These are phyloP conservation scores for Cutaneotrichosporon cyanovorans DNA, from an alignment of 1,284 basidiomycete genomes.

Conservation along the genomic window DNA sequence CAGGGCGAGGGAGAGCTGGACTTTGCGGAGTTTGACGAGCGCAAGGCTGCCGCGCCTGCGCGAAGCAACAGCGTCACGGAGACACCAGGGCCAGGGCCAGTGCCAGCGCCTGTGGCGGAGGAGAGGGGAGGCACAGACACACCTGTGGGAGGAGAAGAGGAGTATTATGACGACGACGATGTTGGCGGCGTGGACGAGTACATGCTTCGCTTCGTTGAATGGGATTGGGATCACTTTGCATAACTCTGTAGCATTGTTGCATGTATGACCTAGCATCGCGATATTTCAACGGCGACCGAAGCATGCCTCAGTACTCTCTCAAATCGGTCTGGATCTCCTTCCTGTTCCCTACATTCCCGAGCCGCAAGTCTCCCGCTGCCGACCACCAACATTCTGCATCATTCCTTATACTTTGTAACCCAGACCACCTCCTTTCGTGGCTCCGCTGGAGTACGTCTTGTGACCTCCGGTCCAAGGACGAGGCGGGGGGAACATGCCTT, in stretches of 20 bases:
- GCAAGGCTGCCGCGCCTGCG: not conserved
- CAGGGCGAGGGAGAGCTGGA: conserved; percentile 73
- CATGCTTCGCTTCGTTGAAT: conserved; percentile 69
- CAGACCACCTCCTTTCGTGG: conserved; percentile 33
- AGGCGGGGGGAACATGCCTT: conserved; percentile 45
- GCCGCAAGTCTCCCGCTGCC: too few species aligned
- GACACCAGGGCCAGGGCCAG: conserved; percentile 1
- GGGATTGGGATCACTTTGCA: conserved; percentile 49
- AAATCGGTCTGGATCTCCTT: too few species aligned
- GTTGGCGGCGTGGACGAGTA: conserved; percentile 60
- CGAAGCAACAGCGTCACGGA: conserved; percentile 1
- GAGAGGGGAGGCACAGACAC: not conserved
- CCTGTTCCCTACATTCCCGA: too few species aligned
- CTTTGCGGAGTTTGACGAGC: conserved; percentile 62
- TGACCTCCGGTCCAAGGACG: conserved; percentile 33
- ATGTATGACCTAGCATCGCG: too few species aligned
- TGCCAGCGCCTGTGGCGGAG: not conserved
- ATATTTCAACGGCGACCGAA: too few species aligned
- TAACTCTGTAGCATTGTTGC: not conserved
- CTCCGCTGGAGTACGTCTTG: conserved; percentile 42
- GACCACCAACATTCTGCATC: too few species aligned
- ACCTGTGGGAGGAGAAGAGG: conserved; percentile 24
- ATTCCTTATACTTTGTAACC: conserved; percentile 22
- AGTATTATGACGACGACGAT: conserved; percentile 48
- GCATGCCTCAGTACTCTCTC: too few species aligned